phyloP scores from a whole-genome alignment of 2,329 filamentous ascomycete species.

The Stachybotrys elegans region DNA sequence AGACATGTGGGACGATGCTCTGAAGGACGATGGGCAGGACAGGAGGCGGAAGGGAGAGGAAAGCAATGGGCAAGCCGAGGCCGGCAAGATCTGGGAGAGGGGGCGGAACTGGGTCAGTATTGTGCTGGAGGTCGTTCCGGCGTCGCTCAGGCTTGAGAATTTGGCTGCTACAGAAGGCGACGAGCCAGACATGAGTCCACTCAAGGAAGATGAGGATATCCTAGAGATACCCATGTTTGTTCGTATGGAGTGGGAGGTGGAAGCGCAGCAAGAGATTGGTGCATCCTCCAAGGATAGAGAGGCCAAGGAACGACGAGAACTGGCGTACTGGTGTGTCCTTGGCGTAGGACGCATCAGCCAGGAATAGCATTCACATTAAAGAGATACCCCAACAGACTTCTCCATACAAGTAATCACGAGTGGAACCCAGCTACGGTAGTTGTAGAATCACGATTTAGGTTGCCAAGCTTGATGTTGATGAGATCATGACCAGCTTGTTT shows the following conservation, averaged over 20 bases:
- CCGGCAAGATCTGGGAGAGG: constrained; percentile 93
- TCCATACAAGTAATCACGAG: constrained; percentile 22
- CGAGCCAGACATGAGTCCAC: constrained; percentile 37
- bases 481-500: constrained; percentile 39
- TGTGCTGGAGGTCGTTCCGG: constrained; percentile 80
- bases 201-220: constrained; percentile 56
- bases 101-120: constrained; percentile 94
- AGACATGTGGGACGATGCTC: constrained; percentile 80
- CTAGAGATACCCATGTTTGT: constrained; percentile 95
- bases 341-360: constrained; percentile 76
- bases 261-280: constrained; percentile 58
- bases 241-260: constrained; percentile 81
- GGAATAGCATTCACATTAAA: constrained; percentile 22
- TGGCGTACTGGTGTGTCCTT: constrained; percentile 94
- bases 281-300: constrained; percentile 49
- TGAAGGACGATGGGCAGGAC: constrained; percentile 49
- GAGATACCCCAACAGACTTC: constrained; percentile 36
- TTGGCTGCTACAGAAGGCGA: constrained; percentile 26
- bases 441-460: background rate
- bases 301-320: constrained; percentile 72
- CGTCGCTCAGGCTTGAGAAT: constrained; percentile 40
- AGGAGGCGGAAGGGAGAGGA: constrained; percentile 35
- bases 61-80: constrained; percentile 57
- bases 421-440: too few species aligned
- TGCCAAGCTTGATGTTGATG: constrained; percentile 13